phyloP scores from a whole-genome alignment of 345 rosid species.

The Melastoma malabathricum region DNA sequence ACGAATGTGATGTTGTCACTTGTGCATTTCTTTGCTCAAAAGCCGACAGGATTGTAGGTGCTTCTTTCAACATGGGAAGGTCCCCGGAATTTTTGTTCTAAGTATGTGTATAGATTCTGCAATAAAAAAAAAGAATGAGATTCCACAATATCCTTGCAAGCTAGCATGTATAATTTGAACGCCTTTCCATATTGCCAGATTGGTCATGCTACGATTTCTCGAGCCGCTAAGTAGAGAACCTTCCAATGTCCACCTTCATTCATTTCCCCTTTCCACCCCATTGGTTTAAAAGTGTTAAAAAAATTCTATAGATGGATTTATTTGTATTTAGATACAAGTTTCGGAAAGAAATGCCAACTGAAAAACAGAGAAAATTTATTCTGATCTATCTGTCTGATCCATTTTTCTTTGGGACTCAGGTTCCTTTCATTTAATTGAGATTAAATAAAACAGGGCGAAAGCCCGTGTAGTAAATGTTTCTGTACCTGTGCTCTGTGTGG shows the following conservation, averaged over 20 bases:
- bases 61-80: constrained; percentile 38
- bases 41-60: constrained; percentile 62
- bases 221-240: too few relatives aligned
- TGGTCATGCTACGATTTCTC: not conserved
- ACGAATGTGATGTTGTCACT: too few relatives aligned
- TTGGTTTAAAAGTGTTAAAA: too few relatives aligned
- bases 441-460: not conserved
- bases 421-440: not conserved
- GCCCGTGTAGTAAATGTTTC: too few relatives aligned
- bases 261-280: too few relatives aligned
- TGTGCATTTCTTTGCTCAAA: constrained; percentile 18
- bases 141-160: not conserved
- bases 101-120: constrained; percentile 49
- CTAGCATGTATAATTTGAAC: not conserved
- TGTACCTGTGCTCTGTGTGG: constrained; percentile 69
- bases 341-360: too few relatives aligned
- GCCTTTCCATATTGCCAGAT: not conserved
- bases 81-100: constrained; percentile 44
- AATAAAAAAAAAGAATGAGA: constrained; percentile 4
- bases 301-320: too few relatives aligned
- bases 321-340: too few relatives aligned
- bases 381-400: too few relatives aligned
- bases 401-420: not conserved
- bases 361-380: too few relatives aligned
- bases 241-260: too few relatives aligned